Base-by-base conservation (phyloP, 1,284 basidiomycete species). In the Anthracocystis setariae region DNA sequence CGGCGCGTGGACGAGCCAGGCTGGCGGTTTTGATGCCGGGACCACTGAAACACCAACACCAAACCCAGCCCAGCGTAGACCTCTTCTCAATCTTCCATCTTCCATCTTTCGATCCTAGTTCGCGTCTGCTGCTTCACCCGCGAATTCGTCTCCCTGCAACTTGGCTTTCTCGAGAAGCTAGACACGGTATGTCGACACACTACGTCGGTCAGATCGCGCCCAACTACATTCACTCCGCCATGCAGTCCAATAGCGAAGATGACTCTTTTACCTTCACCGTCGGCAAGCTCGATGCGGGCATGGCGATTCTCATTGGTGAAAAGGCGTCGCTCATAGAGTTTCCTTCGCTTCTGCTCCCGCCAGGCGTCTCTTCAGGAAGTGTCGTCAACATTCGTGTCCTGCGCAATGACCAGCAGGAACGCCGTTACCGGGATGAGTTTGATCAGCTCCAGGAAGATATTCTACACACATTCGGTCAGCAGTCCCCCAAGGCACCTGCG, bases 301-400 rank as follows among this genome's bases (percentile, higher is more conserved):
- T 80, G 79, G 81, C 81, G 38, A 82, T 82, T 60, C 74, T 82
- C 59, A 81, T 82, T 25, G 81, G 81, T 25, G 76, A 81, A 24
- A 75, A 78, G 40, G 81, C 81, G 1, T 81, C 79, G 5, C 67
- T 82, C n/a, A 82, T 82, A 55, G 81, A 82, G 57, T 82, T 82
- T 21, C 81, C 81, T n/a, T 77, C 78, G 23, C 66, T 82, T 3
- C 73, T 82, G 10, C 69, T 82, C 5, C 81, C 81, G 5, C 64
- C 56, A 1, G 81, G 81, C 29, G 77, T 80, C 27, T 69, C 68
- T 17, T 69, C 73, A 5, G 81, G 81, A 18, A 80, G 77, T 10
- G 80, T 82, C 10, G 81, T 82, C 54, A 76, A 81, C 52, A 80
- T 82, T 25, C 66, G 73, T 15, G 81, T 82, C 0, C 59, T 68